phyloP scores from a whole-genome alignment of 2,329 filamentous ascomycete species.

The Cyphellophora europaea region DNA sequence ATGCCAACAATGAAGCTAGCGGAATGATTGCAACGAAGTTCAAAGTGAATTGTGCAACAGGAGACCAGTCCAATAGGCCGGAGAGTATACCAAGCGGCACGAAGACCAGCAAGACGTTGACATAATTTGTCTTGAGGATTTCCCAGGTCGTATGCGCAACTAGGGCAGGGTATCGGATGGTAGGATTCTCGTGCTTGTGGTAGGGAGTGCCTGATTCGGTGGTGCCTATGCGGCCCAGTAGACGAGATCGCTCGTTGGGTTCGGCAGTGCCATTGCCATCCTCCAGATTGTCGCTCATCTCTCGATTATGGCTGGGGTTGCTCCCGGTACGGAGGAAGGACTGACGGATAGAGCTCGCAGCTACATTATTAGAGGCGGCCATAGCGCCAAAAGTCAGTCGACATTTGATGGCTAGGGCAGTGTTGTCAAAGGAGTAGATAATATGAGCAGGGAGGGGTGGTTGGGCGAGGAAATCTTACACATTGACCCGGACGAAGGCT shows the following conservation, averaged over 20 bases:
- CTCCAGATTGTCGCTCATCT: neutral
- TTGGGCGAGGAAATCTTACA: too few species aligned
- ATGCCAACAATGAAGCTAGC: slow-evolving; percentile 52
- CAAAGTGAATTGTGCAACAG: slow-evolving; percentile 50
- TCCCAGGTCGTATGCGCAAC: slow-evolving; percentile 32
- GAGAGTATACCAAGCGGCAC: slow-evolving; percentile 56
- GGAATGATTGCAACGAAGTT: slow-evolving; percentile 59
- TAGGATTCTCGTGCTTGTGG: slow-evolving; percentile 26
- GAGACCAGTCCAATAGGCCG: slow-evolving; percentile 49
- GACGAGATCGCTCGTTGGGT: slow-evolving; percentile 25
- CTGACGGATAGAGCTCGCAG: slow-evolving; percentile 1
- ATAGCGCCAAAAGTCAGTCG: too few species aligned
- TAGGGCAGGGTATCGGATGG: slow-evolving; percentile 30
- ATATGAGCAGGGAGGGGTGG: too few species aligned
- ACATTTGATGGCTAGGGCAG: too few species aligned
- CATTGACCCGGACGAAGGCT: too few species aligned
- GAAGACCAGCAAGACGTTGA: slow-evolving; percentile 54
- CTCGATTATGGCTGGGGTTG: neutral
- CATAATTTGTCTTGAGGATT: slow-evolving; percentile 41
- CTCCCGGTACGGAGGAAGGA: neutral
- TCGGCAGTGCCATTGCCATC: slow-evolving; percentile 23
- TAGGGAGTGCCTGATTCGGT: slow-evolving; percentile 21
- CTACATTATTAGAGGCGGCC: neutral
- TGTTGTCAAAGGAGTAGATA: too few species aligned
- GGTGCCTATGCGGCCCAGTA: slow-evolving; percentile 20